These are phyloP conservation scores for Priceomyces medius DNA, from an alignment of 805 yeast species.

Conservation along the genomic window DNA sequence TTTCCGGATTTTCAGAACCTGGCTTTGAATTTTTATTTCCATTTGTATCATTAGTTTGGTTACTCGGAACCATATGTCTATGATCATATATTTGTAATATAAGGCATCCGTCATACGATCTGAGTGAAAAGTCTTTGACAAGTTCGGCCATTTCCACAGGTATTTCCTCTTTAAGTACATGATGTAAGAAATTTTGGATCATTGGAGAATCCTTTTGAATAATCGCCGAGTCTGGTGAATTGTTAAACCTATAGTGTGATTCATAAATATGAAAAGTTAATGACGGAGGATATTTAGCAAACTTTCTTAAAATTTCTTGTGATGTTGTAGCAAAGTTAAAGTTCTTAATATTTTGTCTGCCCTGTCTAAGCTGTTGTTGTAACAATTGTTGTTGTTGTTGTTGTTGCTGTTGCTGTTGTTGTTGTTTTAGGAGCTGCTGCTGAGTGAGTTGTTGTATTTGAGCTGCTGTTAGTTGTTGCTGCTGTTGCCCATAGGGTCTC, in stretches of 20 bases:
- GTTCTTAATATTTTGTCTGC: conserved; percentile 26
- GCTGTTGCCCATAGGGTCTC: conserved; percentile 21
- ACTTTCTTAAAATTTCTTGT: conserved; percentile 72
- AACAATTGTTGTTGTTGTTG: conserved; percentile 20
- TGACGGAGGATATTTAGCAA: conserved; percentile 74
- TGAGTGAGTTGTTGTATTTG: conserved; percentile 15
- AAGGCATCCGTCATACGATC: conserved; percentile 86
- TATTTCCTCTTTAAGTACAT: conserved; percentile 76
- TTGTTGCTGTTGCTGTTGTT: conserved; percentile 10
- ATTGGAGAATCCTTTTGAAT: conserved; percentile 79
- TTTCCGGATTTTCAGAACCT: not conserved
- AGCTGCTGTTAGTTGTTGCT: conserved; percentile 19
- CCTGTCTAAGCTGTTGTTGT: conserved; percentile 20
- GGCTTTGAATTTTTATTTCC: not conserved
- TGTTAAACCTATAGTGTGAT: conserved; percentile 87
- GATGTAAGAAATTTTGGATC: conserved; percentile 75
- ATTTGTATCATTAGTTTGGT: not conserved
- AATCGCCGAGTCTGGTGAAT: conserved; percentile 72
- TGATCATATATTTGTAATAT: conserved; percentile 88
- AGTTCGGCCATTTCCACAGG: conserved; percentile 91
- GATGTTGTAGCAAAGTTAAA: conserved; percentile 68
- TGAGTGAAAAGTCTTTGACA: conserved; percentile 79
- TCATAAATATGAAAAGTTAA: conserved; percentile 88
- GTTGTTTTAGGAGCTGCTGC: conserved; percentile 23
- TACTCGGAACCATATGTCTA: conserved; percentile 45